A percentile compares a stretch with the other conserved stretches of the same genome.
Evolutionary conservation across 768 basidiomycete species (phyloP).

Genomic region (Kondoa malvinella): DNA sequence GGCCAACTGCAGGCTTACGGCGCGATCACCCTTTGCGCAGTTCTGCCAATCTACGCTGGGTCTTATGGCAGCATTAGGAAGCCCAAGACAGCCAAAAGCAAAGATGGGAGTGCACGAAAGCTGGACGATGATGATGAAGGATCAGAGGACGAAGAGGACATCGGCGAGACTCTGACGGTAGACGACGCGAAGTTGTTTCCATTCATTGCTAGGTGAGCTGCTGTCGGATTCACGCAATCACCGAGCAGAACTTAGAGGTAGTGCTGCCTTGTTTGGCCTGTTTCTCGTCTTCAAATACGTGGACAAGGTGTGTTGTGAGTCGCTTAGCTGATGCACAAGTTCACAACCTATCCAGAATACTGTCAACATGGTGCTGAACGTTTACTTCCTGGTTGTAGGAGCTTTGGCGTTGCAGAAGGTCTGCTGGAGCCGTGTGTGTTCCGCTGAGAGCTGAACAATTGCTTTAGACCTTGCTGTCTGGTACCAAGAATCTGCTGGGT

Average conservation of each 20-base stretch:
- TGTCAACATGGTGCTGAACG: conserved; percentile 59
- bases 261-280: conserved; percentile 17
- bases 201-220: not conserved
- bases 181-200: conserved; percentile 15
- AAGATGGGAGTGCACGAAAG: not conserved
- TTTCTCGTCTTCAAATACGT: conserved; percentile 29
- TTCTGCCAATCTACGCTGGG: conserved; percentile 21
- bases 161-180: conserved; percentile 27
- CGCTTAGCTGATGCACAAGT: not conserved
- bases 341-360: conserved; percentile 29
- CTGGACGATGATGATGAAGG: conserved; percentile 21
- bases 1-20: conserved; percentile 14
- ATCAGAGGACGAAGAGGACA: conserved; percentile 42
- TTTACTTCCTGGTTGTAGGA: conserved; percentile 37
- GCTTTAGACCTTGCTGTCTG: not conserved
- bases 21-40: conserved; percentile 14
- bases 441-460: too few relatives aligned
- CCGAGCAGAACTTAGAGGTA: too few relatives aligned
- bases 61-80: conserved; percentile 9
- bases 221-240: too few relatives aligned
- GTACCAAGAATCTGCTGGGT: not conserved
- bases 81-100: conserved; percentile 15
- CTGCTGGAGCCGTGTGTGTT: too few relatives aligned
- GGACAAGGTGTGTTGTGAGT: conserved; percentile 23
- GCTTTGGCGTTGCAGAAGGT: conserved; percentile 54